Evolutionary conservation across 2,329 filamentous ascomycete genomes (phyloP), one percentile per base, ranked within the genome.

Genomic region (Phyllosticta citribraziliensis): DNA sequence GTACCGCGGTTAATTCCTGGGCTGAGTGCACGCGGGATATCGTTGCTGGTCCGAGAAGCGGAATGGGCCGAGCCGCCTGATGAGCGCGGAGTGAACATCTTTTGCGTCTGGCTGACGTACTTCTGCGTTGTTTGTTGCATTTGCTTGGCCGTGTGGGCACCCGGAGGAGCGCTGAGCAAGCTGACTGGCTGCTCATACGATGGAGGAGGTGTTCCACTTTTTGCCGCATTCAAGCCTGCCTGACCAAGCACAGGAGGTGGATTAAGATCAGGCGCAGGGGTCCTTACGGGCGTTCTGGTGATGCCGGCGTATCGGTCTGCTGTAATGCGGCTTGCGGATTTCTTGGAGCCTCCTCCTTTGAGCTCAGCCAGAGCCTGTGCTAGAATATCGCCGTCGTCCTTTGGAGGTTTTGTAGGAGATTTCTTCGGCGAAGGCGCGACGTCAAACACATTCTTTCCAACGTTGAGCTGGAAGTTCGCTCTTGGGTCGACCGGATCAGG

Each of bases 101-200:
- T 91, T 52, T 90, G 84, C 2, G 89, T 90, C 73, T 97, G 89
- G 54, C 86, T 84, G 22, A 88, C 85, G 69, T 93, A 97, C 73
- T 91, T 91, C 68, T 95, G 88, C 0, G 91, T 94, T 3, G 92
- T 90, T 73, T 96, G 89, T 70, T 96, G 90, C 95, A 99, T 99
- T 55, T 94, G 90, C 65, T 88, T 89, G 3, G 91, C 89, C 0
- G 95, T 99, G 63, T 95, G 91, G 1, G 94, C 94, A 2, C 93
- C 91, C 62, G 93, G 88, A 1, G 94, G 95, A 12, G 93, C 89
- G 59, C 91, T 94, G 3, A 97, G 82, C 62, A 89, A 83, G 70
- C 88, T 89, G 54, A 91, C 82, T 56, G 87, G 84, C 55, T 81
- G 84, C 63, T 93, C 88, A 69, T 97, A 97, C 0, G 89, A 90